A percentile compares a stretch with the other conserved stretches of the same genome.
Conservation (phyloP, 179 eudicot species). For the Monotropa hypopitys region DNA sequence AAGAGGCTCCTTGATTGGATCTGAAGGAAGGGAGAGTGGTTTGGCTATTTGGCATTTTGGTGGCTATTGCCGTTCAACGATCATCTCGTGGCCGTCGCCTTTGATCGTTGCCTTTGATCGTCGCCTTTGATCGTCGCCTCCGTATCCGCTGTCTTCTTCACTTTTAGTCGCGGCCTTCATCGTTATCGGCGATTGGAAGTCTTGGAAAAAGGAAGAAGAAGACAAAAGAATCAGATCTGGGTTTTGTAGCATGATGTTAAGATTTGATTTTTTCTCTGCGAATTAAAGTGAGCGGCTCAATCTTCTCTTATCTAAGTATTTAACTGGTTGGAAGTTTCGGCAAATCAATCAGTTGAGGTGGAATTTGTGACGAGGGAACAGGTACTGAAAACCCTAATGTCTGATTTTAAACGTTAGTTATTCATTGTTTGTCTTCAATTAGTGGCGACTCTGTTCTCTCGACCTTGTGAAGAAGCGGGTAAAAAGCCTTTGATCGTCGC, state of each 20-base stretch:
- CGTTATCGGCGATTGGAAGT: too few species aligned
- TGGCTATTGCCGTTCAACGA: background rate
- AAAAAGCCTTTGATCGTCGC: background rate
- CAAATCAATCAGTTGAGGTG: conserved; percentile 3
- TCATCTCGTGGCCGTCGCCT: background rate
- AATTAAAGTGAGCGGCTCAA: too few species aligned
- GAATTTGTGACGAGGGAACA: conserved; percentile 12
- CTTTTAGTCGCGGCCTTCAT: too few species aligned
- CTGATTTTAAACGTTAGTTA: conserved; percentile 19
- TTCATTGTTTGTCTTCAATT: conserved; percentile 14
- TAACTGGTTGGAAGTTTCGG: background rate
- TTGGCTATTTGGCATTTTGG: background rate
- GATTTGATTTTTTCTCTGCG: too few species aligned
- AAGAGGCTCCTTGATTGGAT: background rate
- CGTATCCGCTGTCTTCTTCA: too few species aligned
- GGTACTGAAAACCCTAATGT: conserved; percentile 26
- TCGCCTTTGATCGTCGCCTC: too few species aligned
- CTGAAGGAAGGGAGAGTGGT: background rate
- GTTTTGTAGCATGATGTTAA: too few species aligned
- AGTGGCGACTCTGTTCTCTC: conserved; percentile 4
- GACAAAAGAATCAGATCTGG: too few species aligned
- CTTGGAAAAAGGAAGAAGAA: too few species aligned
- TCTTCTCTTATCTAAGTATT: background rate
- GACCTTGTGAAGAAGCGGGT: background rate
- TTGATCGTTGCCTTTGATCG: background rate